Conservation (phyloP, 2,329 filamentous ascomycete genomes). For the Microdochium nivale region DNA sequence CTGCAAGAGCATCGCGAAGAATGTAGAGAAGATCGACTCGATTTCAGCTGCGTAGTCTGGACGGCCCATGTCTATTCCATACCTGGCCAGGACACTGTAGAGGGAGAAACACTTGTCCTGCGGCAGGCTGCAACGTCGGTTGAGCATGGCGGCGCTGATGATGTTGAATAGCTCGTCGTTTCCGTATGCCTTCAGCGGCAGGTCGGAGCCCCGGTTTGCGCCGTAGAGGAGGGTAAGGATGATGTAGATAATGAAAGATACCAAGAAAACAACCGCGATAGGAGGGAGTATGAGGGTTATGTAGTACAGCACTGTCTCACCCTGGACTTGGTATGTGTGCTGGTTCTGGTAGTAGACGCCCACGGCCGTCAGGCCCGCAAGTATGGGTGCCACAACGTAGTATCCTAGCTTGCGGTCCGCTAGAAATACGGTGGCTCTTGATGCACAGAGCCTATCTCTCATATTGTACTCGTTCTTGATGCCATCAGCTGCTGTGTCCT, state of each 20-base stretch:
- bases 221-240: not conserved
- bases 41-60: not conserved
- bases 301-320: not conserved
- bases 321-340: not conserved
- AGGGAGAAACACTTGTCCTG: not conserved
- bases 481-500: not conserved
- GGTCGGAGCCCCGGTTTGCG: not conserved
- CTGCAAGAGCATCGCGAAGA: not conserved
- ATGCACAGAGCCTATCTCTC: not conserved
- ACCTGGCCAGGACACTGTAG: not conserved
- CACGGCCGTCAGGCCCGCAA: not conserved
- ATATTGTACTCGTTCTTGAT: not conserved
- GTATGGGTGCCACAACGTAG: not conserved
- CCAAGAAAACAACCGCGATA: not conserved
- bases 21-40: not conserved
- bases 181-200: not conserved
- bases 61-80: not conserved
- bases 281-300: not conserved
- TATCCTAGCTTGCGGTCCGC: not conserved
- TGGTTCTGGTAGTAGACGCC: not conserved
- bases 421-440: not conserved
- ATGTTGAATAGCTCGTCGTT: not conserved
- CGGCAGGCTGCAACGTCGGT: not conserved
- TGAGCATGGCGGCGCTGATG: not conserved
- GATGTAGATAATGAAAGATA: not conserved